Evolutionary conservation across 2,329 filamentous ascomycete genomes (phyloP), one percentile per base, ranked within the genome.

Genomic region (Penicillium vulpinum): DNA sequence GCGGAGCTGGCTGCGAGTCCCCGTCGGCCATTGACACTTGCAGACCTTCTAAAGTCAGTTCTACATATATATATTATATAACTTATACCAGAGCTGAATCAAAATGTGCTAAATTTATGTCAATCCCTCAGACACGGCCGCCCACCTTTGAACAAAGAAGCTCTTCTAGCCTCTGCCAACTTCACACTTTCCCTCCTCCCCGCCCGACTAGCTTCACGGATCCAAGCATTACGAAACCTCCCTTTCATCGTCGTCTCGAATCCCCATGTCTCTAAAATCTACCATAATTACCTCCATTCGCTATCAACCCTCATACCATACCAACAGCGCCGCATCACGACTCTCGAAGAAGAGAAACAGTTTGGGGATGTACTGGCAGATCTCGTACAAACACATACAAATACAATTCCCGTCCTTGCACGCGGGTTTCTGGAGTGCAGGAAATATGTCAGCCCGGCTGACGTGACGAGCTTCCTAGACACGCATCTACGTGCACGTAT

Each of bases 171-270:
- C 36, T 97, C 92, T 2, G 94, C 94, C 61, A 96, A 97, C 78
- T 97, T 97, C 78, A 96, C 94, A 13, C 88, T 97, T 63, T 90
- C 88, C 28, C 89, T 97, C 51, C 87, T 97, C 10, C 94, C 94
- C 15, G 90, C 94, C 48, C 91, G 94, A 36, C 87, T 99, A 26
- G 94, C 94, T 26, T 91, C 95, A 73, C 91, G 94, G 55, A 96
- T 99, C 62, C 90, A 96, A 73, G 91, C 92, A 41, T 81, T 99
- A 18, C 88, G 92, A 62, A 96, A 96, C 72, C 85, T 99, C 9
- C 94, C 94, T 0, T 99, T 93, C 75, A 97, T 99, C 62, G 93
- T 99, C 54, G 94, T 99, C 26, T 92, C 93, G n/a, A 97, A 99
- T 72, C 91, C 92, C 1, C 91, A 97, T 72, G 92, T 99, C 65